Evolutionary conservation across 306 rosid species (phyloP), one percentile per base, ranked within the genome.

Genomic region (Abrus precatorius): DNA sequence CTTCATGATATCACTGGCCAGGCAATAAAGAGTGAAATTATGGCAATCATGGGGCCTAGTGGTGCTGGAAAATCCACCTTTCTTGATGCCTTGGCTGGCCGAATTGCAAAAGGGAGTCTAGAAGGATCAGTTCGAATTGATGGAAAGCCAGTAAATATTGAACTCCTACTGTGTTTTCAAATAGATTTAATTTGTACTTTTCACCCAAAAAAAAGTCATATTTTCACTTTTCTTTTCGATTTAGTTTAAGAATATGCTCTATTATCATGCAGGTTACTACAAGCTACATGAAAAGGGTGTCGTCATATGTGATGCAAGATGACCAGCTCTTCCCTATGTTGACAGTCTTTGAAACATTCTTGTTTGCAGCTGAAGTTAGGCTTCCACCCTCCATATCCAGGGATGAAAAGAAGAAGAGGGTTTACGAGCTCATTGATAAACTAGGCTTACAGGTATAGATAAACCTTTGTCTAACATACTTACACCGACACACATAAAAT

Each of bases 51-150:
- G 77, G 98, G 97, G 49, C 98, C 97, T 3, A 94, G 98, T 86
- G 98, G 98, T 73, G 98, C 98, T 10, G 98, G 98, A 2, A 94
- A 94, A 86, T 92, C 98, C n/a, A 94, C 98, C 1, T 91, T 92
- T 82, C 98, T 92, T 1, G 98, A 92, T 80, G 97, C 97, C 69
- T 85, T 94, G 89, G 97, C 97, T 0, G 94, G 94, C 0, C 83
- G 95, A 34, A 94, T 94, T 78, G 94, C 94, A 0, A 87, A 88
- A 74, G 98, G 98, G 65, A 94, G 97, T 72, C 89, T 94, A 1
- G 73, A 87, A 87, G 98, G 98, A 75, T 90, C 97, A 5, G 97
- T 94, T 81, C 82, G 86, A 78, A 80, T 94, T 29, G 90, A 92
- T 78, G 97, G 93, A 47, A 92, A 84, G 72, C 88, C 91, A 74